Evolutionary conservation across 345 rosid species (phyloP).

Genomic region (Bruguiera parviflora): DNA sequence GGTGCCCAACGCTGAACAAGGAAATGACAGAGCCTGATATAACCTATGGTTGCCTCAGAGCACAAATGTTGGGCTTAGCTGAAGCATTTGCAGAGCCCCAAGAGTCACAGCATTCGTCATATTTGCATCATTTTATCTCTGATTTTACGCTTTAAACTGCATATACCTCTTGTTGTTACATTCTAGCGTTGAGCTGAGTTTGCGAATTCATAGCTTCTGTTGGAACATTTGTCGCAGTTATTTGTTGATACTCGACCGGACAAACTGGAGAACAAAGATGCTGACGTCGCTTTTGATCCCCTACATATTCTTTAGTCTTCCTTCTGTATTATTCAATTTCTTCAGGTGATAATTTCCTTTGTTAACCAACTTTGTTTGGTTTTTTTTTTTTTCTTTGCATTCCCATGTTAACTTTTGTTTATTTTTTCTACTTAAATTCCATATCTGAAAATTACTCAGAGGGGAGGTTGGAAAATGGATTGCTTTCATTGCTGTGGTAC

Average conservation of each 20-base stretch:
- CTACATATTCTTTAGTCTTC: conserved; percentile 84
- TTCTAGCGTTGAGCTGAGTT: background rate
- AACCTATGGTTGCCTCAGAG: background rate
- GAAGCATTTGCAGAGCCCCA: background rate
- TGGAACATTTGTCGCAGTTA: conserved; percentile 45
- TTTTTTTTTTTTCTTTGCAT: background rate
- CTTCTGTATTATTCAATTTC: conserved; percentile 56
- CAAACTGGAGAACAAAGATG: conserved; percentile 95
- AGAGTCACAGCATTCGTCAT: background rate
- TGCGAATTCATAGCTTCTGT: background rate
- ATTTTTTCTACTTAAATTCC: conserved; percentile 1
- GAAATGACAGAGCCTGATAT: background rate
- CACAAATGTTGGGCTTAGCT: background rate
- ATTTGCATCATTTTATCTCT: background rate
- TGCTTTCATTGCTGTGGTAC: conserved; percentile 65
- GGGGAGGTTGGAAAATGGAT: conserved; percentile 91
- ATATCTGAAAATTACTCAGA: conserved; percentile 27
- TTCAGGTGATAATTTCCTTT: conserved; percentile 48
- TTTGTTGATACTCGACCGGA: conserved; percentile 81
- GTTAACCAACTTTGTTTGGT: background rate
- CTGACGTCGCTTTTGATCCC: conserved; percentile 82
- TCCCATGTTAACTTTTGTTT: background rate
- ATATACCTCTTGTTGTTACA: background rate
- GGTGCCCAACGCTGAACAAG: background rate
- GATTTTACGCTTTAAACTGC: background rate